phyloP scores from a whole-genome alignment of 495 filamentous ascomycete species.

The Sphaerosporella brunnea region DNA sequence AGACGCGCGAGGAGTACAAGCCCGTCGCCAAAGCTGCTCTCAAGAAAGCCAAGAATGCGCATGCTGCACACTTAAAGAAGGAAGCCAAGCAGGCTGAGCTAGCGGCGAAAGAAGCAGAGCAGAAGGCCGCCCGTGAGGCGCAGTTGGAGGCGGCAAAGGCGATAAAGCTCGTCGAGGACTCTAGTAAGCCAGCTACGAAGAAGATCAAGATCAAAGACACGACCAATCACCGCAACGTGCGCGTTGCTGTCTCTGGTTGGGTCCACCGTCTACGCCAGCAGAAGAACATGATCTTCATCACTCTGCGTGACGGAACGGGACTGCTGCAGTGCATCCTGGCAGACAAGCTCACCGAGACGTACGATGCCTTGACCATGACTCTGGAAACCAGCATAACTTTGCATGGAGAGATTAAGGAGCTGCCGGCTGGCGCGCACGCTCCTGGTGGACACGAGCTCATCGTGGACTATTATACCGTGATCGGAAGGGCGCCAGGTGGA shows the following conservation, averaged over 20 bases:
- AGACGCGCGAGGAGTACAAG: conserved; percentile 43
- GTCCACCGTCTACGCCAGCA: conserved; percentile 72
- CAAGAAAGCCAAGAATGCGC: conserved; percentile 49
- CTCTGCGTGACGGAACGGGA: conserved; percentile 74
- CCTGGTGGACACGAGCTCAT: conserved; percentile 82
- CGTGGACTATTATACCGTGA: conserved; percentile 80
- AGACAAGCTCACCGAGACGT: conserved; percentile 72
- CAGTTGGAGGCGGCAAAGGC: conserved; percentile 57
- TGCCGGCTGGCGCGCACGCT: conserved; percentile 62
- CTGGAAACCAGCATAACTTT: conserved; percentile 77
- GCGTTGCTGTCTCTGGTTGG: conserved; percentile 64
- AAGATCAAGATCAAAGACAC: conserved; percentile 57
- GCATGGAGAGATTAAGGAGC: conserved; percentile 71
- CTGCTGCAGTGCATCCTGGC: conserved; percentile 70
- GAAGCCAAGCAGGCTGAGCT: conserved; percentile 34
- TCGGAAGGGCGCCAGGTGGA: conserved; percentile 69
- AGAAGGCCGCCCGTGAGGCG: conserved; percentile 32
- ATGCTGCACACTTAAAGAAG: conserved; percentile 43
- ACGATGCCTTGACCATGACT: conserved; percentile 77
- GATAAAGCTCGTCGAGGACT: conserved; percentile 63
- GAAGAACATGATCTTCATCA: conserved; percentile 78
- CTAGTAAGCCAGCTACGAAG: conserved; percentile 56
- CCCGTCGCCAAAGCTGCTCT: conserved; percentile 48
- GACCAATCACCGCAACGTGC: conserved; percentile 48
- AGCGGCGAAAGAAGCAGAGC: conserved; percentile 39